Conservation (phyloP, 305 asterid genomes). For the Vinca major region DNA sequence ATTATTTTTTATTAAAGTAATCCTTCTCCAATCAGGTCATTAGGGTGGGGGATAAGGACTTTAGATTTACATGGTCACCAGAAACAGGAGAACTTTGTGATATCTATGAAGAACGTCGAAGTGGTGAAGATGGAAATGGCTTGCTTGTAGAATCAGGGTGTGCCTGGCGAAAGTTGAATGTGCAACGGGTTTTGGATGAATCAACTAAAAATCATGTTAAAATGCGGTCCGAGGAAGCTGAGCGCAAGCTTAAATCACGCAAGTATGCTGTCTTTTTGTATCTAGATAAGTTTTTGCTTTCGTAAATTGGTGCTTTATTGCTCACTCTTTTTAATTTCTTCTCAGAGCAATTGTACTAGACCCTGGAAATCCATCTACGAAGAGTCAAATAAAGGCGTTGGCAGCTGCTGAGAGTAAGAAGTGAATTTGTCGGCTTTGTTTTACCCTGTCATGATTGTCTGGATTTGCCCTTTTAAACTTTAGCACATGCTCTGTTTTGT, state of each 20-base stretch:
- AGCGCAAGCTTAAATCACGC: conserved; percentile 59
- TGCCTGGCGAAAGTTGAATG: conserved; percentile 88
- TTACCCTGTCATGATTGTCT: background rate
- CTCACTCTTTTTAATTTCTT: conserved; percentile 26
- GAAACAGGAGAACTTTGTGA: conserved; percentile 87
- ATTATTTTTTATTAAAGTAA: background rate
- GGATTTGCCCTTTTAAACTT: background rate
- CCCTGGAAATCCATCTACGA: conserved; percentile 65
- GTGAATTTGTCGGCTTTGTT: background rate
- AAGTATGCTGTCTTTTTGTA: conserved; percentile 42
- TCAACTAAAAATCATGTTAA: conserved; percentile 83
- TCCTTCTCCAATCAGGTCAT: conserved; percentile 46
- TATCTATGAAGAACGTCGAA: conserved; percentile 79
- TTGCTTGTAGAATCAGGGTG: conserved; percentile 90
- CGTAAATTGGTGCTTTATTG: background rate
- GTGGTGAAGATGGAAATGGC: conserved; percentile 83
- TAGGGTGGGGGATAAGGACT: conserved; percentile 75
- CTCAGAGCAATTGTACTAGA: conserved; percentile 89
- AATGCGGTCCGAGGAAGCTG: conserved; percentile 92
- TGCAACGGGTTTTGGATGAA: conserved; percentile 86
- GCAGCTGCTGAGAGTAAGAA: conserved; percentile 79
- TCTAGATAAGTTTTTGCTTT: background rate
- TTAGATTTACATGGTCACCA: conserved; percentile 82
- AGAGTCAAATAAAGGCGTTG: conserved; percentile 64
- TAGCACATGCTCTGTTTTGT: background rate